phyloP scores from a whole-genome alignment of 495 filamentous ascomycete genomes.

The Neurospora sp. region DNA sequence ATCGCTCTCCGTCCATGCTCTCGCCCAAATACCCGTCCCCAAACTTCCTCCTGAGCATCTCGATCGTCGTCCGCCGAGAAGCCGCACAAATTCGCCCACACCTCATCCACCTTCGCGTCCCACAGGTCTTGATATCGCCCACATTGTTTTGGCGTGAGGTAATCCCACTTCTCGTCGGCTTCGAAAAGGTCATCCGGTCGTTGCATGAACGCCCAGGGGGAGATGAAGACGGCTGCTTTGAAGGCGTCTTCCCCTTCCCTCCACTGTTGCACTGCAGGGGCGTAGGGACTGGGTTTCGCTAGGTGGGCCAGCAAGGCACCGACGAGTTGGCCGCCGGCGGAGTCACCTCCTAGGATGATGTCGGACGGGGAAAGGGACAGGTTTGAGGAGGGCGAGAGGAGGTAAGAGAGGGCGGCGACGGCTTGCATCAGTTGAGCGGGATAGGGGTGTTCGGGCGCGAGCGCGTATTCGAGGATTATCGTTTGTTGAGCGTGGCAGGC shows the following conservation, averaged over 20 bases:
- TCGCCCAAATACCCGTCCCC: conserved; percentile 3
- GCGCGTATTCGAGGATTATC: conserved; percentile 9
- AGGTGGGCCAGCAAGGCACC: conserved; percentile 7
- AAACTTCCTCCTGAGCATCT: background rate
- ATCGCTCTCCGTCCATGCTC: background rate
- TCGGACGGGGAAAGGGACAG: background rate
- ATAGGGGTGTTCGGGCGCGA: conserved; percentile 11
- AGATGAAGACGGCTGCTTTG: conserved; percentile 5
- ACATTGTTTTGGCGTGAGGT: conserved; percentile 3
- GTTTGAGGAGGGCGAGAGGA: too few relatives aligned
- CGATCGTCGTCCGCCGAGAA: background rate
- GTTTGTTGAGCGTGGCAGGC: too few relatives aligned
- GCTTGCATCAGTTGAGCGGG: conserved; percentile 6
- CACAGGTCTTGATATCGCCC: conserved; percentile 1
- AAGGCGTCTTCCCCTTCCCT: background rate
- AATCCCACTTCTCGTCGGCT: conserved; percentile 5
- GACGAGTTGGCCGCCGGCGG: conserved; percentile 8
- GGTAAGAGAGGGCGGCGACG: background rate
- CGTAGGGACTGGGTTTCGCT: background rate
- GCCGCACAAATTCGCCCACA: conserved; percentile 11
- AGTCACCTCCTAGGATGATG: conserved; percentile 8
- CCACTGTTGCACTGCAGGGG: background rate
- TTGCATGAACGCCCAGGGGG: conserved; percentile 4
- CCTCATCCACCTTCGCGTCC: conserved; percentile 1
- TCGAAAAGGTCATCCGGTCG: background rate